These are phyloP conservation scores for Fragaria ananassa DNA, from an alignment of 306 rosid genomes.

Conservation along the genomic window DNA sequence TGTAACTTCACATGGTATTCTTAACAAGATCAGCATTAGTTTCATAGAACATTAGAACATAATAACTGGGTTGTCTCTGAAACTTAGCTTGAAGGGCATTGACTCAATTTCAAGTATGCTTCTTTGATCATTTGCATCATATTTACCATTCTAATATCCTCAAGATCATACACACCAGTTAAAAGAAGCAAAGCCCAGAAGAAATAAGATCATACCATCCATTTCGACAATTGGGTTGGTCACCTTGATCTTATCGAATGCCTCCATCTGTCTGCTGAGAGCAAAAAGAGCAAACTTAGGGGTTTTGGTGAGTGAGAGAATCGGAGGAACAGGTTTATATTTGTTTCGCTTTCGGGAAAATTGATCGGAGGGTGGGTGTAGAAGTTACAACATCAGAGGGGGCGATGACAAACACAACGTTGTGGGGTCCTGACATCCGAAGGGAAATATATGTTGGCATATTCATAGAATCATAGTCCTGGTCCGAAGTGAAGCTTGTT, in stretches of 20 bases:
- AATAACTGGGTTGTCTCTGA: neutral
- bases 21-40: neutral
- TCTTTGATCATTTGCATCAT: neutral
- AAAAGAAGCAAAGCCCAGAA: neutral
- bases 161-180: neutral
- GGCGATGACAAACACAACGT: neutral
- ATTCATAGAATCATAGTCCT: neutral
- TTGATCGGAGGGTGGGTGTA: neutral
- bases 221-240: constrained; percentile 91
- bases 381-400: neutral
- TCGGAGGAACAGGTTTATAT: neutral
- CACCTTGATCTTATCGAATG: constrained; percentile 71
- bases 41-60: neutral
- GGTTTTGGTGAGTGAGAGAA: neutral
- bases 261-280: constrained; percentile 30
- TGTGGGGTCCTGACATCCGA: neutral
- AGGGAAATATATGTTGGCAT: neutral
- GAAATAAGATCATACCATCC: constrained; percentile 56
- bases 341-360: neutral
- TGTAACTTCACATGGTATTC: neutral
- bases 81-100: neutral
- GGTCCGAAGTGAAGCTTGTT: neutral
- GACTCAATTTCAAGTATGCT: neutral
- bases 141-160: neutral
- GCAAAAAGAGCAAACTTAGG: neutral